Evolutionary conservation across 345 rosid genomes (phyloP).

Genomic region (Gossypium raimondii): DNA sequence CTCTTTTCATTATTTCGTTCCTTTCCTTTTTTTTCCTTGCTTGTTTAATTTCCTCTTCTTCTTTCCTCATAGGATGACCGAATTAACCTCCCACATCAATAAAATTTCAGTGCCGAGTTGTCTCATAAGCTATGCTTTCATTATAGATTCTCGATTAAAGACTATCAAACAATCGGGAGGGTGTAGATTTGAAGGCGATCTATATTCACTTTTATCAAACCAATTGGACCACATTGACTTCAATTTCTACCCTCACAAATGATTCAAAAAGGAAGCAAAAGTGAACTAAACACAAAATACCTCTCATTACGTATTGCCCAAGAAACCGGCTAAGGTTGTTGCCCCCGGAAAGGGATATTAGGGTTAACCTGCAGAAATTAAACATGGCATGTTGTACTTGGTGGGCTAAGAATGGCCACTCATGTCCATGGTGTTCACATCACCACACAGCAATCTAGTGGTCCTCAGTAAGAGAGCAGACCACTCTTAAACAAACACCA

Average conservation of each 20-base stretch:
- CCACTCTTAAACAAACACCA: too few relatives aligned
- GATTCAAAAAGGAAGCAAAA: conserved; percentile 16
- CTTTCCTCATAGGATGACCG: too few relatives aligned
- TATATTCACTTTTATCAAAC: not conserved
- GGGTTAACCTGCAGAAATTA: not conserved
- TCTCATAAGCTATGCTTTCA: not conserved
- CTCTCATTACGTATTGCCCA: not conserved
- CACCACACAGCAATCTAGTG: conserved; percentile 23
- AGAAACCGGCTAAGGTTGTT: not conserved
- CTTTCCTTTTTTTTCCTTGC: too few relatives aligned
- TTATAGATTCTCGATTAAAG: not conserved
- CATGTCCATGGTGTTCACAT: conserved; percentile 1
- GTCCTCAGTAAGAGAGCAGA: not conserved
- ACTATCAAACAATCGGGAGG: too few relatives aligned
- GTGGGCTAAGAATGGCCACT: conserved; percentile 18
- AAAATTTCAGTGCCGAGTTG: too few relatives aligned
- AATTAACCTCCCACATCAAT: too few relatives aligned
- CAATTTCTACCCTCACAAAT: not conserved
- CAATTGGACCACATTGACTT: not conserved
- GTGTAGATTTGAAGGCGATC: not conserved
- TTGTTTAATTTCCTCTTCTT: too few relatives aligned
- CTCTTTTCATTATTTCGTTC: too few relatives aligned
- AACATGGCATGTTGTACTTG: not conserved
- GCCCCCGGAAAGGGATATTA: not conserved
- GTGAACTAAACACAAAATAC: conserved; percentile 12